phyloP scores from a whole-genome alignment of 768 basidiomycete species.

The Leucocoprinus sp. region DNA sequence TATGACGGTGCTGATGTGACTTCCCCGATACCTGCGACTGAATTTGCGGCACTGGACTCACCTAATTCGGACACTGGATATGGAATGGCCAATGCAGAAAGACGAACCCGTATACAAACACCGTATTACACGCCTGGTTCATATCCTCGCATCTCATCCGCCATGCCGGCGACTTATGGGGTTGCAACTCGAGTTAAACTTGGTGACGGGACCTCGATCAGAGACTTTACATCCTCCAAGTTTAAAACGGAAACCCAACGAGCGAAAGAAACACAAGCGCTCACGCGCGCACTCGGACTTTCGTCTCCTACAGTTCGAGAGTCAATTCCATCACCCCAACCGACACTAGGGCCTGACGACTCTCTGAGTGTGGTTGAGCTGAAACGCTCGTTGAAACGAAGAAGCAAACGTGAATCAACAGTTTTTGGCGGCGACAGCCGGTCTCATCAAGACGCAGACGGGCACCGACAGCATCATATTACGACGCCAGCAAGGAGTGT shows the following conservation, averaged over 20 bases:
- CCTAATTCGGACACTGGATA: neutral
- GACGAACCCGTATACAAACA: conserved; percentile 62
- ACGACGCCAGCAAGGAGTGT: conserved; percentile 7
- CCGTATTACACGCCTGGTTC: conserved; percentile 51
- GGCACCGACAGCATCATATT: conserved; percentile 6
- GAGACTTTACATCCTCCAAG: conserved; percentile 24
- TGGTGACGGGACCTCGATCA: conserved; percentile 18
- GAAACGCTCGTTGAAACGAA: conserved; percentile 14
- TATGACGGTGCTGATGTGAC: conserved; percentile 47
- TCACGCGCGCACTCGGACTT: conserved; percentile 30
- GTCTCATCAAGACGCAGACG: neutral
- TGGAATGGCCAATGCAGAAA: conserved; percentile 24
- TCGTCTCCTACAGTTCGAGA: conserved; percentile 30
- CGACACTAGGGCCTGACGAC: conserved; percentile 65
- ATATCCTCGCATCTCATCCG: conserved; percentile 46
- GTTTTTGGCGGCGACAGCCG: conserved; percentile 6
- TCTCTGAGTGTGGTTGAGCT: conserved; percentile 51
- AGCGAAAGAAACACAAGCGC: conserved; percentile 21
- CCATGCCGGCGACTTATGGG: conserved; percentile 27
- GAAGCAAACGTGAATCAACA: conserved; percentile 1
- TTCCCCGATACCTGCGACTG: conserved; percentile 27
- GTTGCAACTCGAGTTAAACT: conserved; percentile 27
- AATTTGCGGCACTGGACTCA: neutral
- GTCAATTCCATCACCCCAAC: conserved; percentile 41
- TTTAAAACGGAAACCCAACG: conserved; percentile 35